These are phyloP conservation scores for Basidioascus undulatus DNA, from an alignment of 768 basidiomycete genomes.

Conservation along the genomic window DNA sequence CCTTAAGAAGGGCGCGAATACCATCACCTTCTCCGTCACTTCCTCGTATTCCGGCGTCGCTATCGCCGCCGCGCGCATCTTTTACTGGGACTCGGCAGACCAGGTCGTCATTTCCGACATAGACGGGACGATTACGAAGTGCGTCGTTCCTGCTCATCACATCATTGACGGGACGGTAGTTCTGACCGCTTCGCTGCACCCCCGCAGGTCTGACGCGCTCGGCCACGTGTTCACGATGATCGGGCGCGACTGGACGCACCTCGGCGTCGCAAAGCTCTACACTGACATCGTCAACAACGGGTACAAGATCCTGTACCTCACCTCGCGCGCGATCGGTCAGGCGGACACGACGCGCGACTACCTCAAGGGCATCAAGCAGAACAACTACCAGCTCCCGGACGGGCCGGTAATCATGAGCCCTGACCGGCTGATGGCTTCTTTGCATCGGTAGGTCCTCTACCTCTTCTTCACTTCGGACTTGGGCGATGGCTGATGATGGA, in stretches of 20 bases:
- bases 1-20: constrained; percentile 65
- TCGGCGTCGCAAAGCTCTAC: constrained; percentile 89
- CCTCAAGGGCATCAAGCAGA: constrained; percentile 79
- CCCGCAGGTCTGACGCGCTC: constrained; percentile 62
- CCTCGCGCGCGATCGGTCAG: constrained; percentile 89
- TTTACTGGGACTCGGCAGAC: constrained; percentile 85
- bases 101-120: constrained; percentile 86
- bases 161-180: not conserved
- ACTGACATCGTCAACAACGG: constrained; percentile 87
- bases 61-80: constrained; percentile 76
- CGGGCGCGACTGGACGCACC: constrained; percentile 93
- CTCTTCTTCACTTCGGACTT: not conserved
- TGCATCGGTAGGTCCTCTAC: constrained; percentile 61
- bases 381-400: constrained; percentile 85
- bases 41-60: constrained; percentile 42
- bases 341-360: constrained; percentile 92
- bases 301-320: constrained; percentile 94
- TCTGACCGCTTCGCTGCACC: not conserved
- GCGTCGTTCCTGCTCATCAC: constrained; percentile 10
- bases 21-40: constrained; percentile 78
- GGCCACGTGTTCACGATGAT: constrained; percentile 96
- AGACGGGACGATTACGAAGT: constrained; percentile 98
- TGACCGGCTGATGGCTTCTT: constrained; percentile 72
- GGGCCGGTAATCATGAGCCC: constrained; percentile 99
- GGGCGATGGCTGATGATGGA: not conserved